Conservation (phyloP, 371 early-diverging fungal species). For the Mortierella sp. region DNA sequence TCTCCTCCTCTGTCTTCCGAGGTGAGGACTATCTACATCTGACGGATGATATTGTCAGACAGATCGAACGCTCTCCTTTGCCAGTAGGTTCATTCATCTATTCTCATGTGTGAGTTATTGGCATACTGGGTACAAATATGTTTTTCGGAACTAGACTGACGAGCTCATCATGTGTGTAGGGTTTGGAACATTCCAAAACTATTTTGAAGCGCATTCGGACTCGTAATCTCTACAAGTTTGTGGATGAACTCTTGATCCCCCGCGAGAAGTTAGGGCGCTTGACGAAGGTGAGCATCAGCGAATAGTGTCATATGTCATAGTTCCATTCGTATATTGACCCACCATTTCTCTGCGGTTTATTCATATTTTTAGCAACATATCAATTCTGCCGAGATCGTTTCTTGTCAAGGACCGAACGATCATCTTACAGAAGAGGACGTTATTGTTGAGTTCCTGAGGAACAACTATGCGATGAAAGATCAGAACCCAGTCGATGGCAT, state of each 20-base stretch:
- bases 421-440: constrained; percentile 72
- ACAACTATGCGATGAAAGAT: constrained; percentile 87
- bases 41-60: constrained; percentile 88
- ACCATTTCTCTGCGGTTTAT: no score
- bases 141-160: background rate
- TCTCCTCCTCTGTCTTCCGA: constrained; percentile 76
- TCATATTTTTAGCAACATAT: constrained; percentile 64
- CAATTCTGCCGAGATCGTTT: constrained; percentile 66
- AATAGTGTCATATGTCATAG: no score
- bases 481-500: constrained; percentile 89
- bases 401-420: constrained; percentile 66
- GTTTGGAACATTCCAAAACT: constrained; percentile 70
- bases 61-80: constrained; percentile 79
- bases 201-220: constrained; percentile 80
- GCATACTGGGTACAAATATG: background rate
- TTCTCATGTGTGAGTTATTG: background rate
- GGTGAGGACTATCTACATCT: constrained; percentile 80
- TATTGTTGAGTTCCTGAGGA: constrained; percentile 74
- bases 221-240: constrained; percentile 89
- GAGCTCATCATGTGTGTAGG: no score
- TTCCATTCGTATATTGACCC: no score
- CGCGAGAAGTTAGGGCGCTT: constrained; percentile 59
- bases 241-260: constrained; percentile 86
- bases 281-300: constrained; percentile 55
- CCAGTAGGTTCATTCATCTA: constrained; percentile 42